Base-by-base conservation (phyloP, 2,329 filamentous ascomycete species). In the Botryosphaeria dothidea region DNA sequence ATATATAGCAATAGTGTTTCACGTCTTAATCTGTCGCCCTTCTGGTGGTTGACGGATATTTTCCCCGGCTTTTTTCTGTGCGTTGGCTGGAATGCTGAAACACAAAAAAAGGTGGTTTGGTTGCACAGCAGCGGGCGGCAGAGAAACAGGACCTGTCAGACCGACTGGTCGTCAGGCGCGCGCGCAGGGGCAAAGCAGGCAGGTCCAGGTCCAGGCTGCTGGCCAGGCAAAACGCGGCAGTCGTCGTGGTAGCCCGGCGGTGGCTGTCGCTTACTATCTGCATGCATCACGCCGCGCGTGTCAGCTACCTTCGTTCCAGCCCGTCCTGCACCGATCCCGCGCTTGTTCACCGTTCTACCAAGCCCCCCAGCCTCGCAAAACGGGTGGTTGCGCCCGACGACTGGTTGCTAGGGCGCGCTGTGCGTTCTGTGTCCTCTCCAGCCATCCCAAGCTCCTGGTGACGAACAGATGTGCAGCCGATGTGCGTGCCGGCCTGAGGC, bases 231-330 rank as follows among this genome's bases (percentile, higher is more conserved):
- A 36, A 31, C 49, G 46, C 46, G 25, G 7, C 15, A 27, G 25
- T 51, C 25, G 49, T 21, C 27, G 27, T 21, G 17, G 19, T 34
- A n/a, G n/a, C 27, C 49, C 31, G 21, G 38, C 25, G 56, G 27
- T 46, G 41, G 56, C 56, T 60, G 41, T 60, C 56, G 56, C 56
- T 60, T 46, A 46, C 56, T 46, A 52, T 60, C 56, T 60, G 41
- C 54, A 31, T 45, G 38, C 36, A 58, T 19, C 54, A 45, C 36
- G 38, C 27, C 27, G 56, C 56, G 38, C 38, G 41, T 60, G 56
- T 60, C 56, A 60, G 56, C 56, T 60, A 46, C 38, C 34, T 31
- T 29, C 23, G 38, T 31, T 45, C 54, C 36, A 58, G 54, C 54
- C 54, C 23, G 38, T 43, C 38, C 31, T 17, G 19, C 36, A 43